Evolutionary conservation across 306 rosid genomes (phyloP).

Genomic region (Phaseolus lunatus): DNA sequence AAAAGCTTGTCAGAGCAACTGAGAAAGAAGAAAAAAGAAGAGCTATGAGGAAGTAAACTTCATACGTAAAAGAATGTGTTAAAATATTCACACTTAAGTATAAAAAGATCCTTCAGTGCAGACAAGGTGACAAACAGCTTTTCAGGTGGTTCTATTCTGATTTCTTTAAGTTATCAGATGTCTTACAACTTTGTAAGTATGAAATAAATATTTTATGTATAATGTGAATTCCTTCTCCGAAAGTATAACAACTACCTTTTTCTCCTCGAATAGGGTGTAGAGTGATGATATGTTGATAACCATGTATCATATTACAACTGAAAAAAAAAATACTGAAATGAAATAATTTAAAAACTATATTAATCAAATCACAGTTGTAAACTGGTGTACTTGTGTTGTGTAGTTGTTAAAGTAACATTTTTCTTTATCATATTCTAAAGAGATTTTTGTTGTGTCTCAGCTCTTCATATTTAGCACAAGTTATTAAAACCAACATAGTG

Average conservation of each 20-base stretch:
- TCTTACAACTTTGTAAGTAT: conserved; percentile 27
- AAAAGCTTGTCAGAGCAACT: conserved; percentile 19
- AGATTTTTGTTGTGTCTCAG: background rate
- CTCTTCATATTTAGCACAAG: background rate
- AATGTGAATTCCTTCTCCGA: background rate
- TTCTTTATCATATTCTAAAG: background rate
- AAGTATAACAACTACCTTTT: background rate
- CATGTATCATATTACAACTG: too few relatives aligned
- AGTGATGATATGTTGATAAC: too few relatives aligned
- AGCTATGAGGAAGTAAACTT: conserved; percentile 32
- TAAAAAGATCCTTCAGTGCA: conserved; percentile 42
- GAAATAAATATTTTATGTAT: conserved; percentile 29
- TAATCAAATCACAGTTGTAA: too few relatives aligned
- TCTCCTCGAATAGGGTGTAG: background rate
- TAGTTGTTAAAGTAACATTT: too few relatives aligned
- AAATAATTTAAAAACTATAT: too few relatives aligned
- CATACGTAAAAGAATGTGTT: conserved; percentile 27
- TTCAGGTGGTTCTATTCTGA: conserved; percentile 51
- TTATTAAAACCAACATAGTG: background rate
- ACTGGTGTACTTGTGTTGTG: too few relatives aligned
- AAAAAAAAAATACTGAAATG: too few relatives aligned
- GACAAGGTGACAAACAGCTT: conserved; percentile 50
- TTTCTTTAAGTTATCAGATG: conserved; percentile 42
- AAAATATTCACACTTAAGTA: conserved; percentile 29
- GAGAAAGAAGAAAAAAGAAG: background rate